These are phyloP conservation scores for Phytophthora ramorum DNA, from an alignment of 352 stramenopile genomes.

Conservation along the genomic window DNA sequence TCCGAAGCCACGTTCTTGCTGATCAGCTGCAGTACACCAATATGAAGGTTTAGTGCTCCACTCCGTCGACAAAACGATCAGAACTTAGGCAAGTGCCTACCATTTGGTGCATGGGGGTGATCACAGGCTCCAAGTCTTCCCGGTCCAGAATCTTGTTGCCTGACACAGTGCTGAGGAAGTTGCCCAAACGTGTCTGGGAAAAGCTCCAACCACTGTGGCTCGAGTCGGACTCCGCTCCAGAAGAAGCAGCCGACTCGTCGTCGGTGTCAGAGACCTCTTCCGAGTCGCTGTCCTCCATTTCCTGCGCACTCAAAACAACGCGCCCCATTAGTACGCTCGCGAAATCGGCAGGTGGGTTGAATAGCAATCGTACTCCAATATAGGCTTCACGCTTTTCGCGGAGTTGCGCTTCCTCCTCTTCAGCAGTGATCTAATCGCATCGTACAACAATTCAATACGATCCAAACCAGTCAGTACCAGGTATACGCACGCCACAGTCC, in stretches of 20 bases:
- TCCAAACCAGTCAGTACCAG: not conserved
- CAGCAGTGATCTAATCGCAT: conserved; percentile 53
- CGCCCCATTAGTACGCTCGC: conserved; percentile 1
- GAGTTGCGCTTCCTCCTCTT: conserved; percentile 77
- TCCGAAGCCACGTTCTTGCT: conserved; percentile 98
- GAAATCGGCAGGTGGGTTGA: not conserved
- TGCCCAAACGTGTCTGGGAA: conserved; percentile 78
- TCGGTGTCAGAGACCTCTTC: conserved; percentile 76
- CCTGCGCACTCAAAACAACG: conserved; percentile 30
- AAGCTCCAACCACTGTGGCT: conserved; percentile 80
- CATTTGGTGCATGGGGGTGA: conserved; percentile 94
- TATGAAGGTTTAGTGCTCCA: not conserved
- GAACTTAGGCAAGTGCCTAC: conserved; percentile 36
- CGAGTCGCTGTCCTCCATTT: conserved; percentile 71
- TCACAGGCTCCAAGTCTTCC: conserved; percentile 92
- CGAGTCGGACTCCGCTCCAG: conserved; percentile 72
- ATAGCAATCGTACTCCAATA: conserved; percentile 69
- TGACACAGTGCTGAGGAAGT: conserved; percentile 85
- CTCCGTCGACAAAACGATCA: not conserved
- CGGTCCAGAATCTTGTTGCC: conserved; percentile 94
- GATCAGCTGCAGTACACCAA: conserved; percentile 78
- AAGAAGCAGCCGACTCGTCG: conserved; percentile 72
- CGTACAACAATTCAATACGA: not conserved
- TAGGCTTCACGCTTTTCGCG: conserved; percentile 79
- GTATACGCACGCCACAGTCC: not conserved